phyloP scores from a whole-genome alignment of 805 yeast species.

The Candida tammaniensis region DNA sequence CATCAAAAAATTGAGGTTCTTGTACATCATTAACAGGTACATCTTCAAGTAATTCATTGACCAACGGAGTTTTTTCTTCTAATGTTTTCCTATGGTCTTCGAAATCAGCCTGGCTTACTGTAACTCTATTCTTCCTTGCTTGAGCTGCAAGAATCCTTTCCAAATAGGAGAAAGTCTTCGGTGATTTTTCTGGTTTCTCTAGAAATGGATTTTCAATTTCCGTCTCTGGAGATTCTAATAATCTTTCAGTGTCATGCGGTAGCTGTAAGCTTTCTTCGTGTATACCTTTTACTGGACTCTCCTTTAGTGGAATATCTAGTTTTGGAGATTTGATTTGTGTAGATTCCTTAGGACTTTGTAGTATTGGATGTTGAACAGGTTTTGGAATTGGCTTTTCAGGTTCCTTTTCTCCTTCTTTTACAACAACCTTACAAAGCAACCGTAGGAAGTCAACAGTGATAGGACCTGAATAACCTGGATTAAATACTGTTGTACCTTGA shows the following conservation, averaged over 20 bases:
- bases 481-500: constrained; percentile 23
- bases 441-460: constrained; percentile 36
- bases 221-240: constrained; percentile 3
- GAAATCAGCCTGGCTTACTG: neutral
- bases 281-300: no score
- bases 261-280: constrained; percentile 4
- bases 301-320: no score
- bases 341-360: neutral
- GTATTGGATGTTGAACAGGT: neutral
- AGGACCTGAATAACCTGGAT: constrained; percentile 32
- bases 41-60: no score
- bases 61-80: no score
- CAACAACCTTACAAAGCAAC: constrained; percentile 30
- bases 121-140: constrained; percentile 5
- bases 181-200: neutral
- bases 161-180: constrained; percentile 22
- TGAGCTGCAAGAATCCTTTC: constrained; percentile 29
- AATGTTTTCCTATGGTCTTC: no score
- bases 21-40: no score
- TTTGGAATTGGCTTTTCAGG: neutral
- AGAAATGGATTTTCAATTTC: constrained; percentile 3
- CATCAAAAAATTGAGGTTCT: neutral
- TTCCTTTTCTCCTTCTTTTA: constrained; percentile 9
- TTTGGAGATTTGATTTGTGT: neutral
- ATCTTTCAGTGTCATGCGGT: constrained; percentile 4